Evolutionary conservation across 31 red algal species (phyloP), one percentile per base, ranked within the genome.

Genomic region (Endocladia muricata): DNA sequence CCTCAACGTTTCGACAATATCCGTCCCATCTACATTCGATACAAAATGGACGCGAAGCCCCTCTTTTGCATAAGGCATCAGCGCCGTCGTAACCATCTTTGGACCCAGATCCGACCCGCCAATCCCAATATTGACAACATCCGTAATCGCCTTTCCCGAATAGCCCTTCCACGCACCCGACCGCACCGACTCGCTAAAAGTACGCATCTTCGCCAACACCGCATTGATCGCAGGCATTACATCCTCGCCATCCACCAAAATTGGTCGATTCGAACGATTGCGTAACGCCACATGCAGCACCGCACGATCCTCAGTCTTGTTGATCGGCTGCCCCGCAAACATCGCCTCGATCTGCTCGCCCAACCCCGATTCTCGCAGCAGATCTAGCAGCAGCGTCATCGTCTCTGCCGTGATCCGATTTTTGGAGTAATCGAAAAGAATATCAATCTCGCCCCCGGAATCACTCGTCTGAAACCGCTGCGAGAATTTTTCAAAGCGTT

Each of bases 221-320:
- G 35, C 36, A 29, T 86, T 79, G n/a, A 98, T 92, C 3, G 77
- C 29, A 5, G 66, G 61, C 7, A 95, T 67, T 2, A 92, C 88
- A 32, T 94, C 69, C 21, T 77, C 77, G 37, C 81, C 78, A 47
- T 91, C 82, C 4, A 90, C 37, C 5, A 70, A 21, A 23, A 94
- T 40, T n/a, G 78, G 51, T 21, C 31, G 55, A 55, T 37, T 47
- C 2, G 43, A 33, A 6, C 91, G 83, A 8, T 91, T 92, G 48
- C 96, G 96, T 66, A 98, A 67, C 30, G 96, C 96, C 28, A 87
- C 84, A 79, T 98, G 96, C 31, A 98, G 59, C 8, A 98, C 96
- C 59, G 92, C 57, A 13, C 96, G 83, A 31, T 80, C 67, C 37
- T 98, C 96, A 0, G 96, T 98, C 23, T 52, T 7, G 70, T 98